Evolutionary conservation across 2,329 filamentous ascomycete genomes (phyloP).

Genomic region (Penicillium brasilianum): DNA sequence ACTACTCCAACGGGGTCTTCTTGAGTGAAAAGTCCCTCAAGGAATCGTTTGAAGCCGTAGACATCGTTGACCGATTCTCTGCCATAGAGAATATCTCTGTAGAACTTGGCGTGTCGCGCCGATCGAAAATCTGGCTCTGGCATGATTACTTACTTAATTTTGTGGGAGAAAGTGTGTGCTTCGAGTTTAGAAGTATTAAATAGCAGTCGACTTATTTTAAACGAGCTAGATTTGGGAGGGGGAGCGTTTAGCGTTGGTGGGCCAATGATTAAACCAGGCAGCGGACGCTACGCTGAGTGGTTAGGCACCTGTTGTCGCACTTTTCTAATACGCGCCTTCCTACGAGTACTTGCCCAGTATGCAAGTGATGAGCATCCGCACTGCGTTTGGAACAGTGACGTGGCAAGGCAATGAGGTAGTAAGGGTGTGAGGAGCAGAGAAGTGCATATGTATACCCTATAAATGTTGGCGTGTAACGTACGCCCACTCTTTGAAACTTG

Average conservation of each 20-base stretch:
- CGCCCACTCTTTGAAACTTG: no score
- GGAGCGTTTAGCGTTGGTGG: background rate
- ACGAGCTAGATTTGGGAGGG: background rate
- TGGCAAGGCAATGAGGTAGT: no score
- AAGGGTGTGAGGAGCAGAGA: no score
- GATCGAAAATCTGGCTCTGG: slow-evolving; percentile 22
- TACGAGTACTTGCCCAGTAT: no score
- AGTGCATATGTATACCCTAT: no score
- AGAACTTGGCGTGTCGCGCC: slow-evolving; percentile 45
- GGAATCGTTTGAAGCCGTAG: slow-evolving; percentile 51
- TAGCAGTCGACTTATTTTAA: background rate
- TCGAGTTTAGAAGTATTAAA: background rate
- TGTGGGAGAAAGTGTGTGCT: background rate
- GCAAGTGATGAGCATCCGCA: no score
- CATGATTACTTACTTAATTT: slow-evolving; percentile 16
- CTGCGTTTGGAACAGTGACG: no score
- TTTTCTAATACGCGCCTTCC: no score
- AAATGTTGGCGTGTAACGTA: no score
- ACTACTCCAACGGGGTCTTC: slow-evolving; percentile 48
- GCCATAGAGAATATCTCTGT: slow-evolving; percentile 47
- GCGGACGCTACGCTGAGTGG: no score
- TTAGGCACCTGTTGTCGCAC: no score
- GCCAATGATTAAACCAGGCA: no score
- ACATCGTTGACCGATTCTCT: slow-evolving; percentile 44
- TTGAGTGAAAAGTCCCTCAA: slow-evolving; percentile 56